These are phyloP conservation scores for Yarrowia osloensis DNA, from an alignment of 805 yeast species.

Conservation along the genomic window DNA sequence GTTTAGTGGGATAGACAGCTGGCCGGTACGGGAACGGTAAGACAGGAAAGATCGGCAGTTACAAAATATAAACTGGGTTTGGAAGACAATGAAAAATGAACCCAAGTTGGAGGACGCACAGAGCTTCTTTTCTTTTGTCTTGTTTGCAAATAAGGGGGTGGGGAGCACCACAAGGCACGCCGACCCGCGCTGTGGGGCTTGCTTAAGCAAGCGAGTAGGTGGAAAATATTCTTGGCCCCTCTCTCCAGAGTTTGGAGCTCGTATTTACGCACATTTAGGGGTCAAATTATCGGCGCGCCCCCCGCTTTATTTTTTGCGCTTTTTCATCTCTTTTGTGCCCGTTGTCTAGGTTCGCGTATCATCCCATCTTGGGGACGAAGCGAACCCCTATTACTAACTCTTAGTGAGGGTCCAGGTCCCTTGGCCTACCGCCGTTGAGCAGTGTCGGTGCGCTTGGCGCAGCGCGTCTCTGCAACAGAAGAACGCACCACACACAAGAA, in stretches of 20 bases:
- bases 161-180: not conserved
- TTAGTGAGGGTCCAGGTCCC: not conserved
- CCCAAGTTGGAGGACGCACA: not conserved
- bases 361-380: not conserved
- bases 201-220: not conserved
- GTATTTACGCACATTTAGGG: conserved; percentile 11
- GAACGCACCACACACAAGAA: not conserved
- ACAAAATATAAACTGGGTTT: not conserved
- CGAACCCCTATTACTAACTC: conserved; percentile 5
- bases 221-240: not conserved
- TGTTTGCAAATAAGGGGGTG: not conserved
- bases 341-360: not conserved
- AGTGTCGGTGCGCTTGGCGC: not conserved
- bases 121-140: conserved; percentile 5
- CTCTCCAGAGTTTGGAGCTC: not conserved
- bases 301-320: not conserved
- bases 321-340: not conserved
- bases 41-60: conserved; percentile 26
- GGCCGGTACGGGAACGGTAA: conserved; percentile 13
- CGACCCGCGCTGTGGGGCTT: conserved; percentile 7
- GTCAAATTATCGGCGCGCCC: not conserved
- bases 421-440: not conserved
- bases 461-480: not conserved
- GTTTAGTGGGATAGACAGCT: not conserved
- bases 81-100: not conserved